Conservation (phyloP, 768 basidiomycete genomes). For the Boletellus emodensis region DNA sequence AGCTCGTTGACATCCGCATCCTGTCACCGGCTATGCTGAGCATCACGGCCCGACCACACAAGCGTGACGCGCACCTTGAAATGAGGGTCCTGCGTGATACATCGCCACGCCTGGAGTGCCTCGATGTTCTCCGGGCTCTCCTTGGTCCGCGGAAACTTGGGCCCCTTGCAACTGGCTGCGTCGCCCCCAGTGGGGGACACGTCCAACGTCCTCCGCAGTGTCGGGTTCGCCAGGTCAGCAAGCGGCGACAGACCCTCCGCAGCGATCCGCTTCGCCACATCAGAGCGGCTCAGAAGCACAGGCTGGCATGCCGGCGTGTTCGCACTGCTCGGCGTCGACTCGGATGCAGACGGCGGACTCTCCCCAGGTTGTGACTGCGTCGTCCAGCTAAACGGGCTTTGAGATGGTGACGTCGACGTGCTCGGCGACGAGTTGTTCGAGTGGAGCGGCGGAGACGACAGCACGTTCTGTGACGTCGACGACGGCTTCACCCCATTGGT, state of each 20-base stretch:
- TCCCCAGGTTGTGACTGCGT: constrained; percentile 22
- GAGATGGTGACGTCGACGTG: constrained; percentile 21
- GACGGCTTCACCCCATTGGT: constrained; percentile 20
- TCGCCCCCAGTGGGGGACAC: constrained; percentile 41
- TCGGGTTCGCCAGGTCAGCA: constrained; percentile 20
- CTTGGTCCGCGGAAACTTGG: constrained; percentile 63
- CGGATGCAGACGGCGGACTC: constrained; percentile 39
- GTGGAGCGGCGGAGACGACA: constrained; percentile 14
- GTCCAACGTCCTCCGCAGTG: constrained; percentile 42
- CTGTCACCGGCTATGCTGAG: constrained; percentile 31
- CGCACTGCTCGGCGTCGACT: constrained; percentile 22
- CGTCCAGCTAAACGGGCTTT: constrained; percentile 28
- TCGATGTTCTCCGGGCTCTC: constrained; percentile 73
- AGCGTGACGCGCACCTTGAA: constrained; percentile 56
- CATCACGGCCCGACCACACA: not conserved
- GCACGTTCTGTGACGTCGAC: constrained; percentile 12
- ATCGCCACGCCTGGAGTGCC: constrained; percentile 75
- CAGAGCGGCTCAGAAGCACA: constrained; percentile 39
- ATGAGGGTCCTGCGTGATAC: constrained; percentile 67
- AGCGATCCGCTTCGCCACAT: constrained; percentile 48
- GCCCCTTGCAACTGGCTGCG: constrained; percentile 63
- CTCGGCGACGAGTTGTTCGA: constrained; percentile 26
- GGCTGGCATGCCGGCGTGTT: constrained; percentile 20
- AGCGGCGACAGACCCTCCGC: constrained; percentile 62
- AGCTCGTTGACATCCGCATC: constrained; percentile 76